Conservation (phyloP, 441 rosid species). For the Croton laevigatus region DNA sequence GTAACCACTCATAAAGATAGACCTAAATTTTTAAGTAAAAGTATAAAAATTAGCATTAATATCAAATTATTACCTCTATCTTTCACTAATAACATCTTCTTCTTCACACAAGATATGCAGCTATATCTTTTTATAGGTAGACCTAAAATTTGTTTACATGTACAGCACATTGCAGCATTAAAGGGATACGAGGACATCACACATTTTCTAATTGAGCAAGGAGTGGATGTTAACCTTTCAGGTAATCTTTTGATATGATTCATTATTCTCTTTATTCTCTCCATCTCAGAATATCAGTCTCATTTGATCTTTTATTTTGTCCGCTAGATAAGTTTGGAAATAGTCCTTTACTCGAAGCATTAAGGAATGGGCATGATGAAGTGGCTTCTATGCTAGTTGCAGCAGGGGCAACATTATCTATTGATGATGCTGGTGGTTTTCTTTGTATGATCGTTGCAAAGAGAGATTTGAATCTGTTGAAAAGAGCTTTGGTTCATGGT, state of each 20-base stretch:
- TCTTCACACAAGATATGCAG: background rate
- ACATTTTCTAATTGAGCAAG: conserved; percentile 56
- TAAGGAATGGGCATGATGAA: conserved; percentile 64
- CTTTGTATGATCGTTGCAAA: conserved; percentile 65
- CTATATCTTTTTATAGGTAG: background rate
- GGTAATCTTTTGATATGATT: conserved; percentile 30
- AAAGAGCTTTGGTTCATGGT: conserved; percentile 52
- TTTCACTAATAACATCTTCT: background rate
- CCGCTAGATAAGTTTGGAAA: conserved; percentile 62
- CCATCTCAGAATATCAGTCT: background rate
- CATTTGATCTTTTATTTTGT: background rate
- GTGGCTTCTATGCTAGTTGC: conserved; percentile 53
- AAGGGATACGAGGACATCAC: conserved; percentile 69
- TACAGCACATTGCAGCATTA: conserved; percentile 78
- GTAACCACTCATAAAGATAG: too few species aligned
- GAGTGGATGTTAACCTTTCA: conserved; percentile 47
- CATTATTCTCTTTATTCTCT: background rate
- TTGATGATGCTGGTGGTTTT: conserved; percentile 68
- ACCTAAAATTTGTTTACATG: conserved; percentile 7
- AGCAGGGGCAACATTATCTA: conserved; percentile 55
- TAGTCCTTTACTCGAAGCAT: conserved; percentile 76
- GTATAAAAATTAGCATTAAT: too few species aligned
- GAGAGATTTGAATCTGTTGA: conserved; percentile 57
- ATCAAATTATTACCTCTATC: too few species aligned
- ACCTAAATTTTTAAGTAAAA: too few species aligned